Evolutionary conservation across 495 filamentous ascomycete genomes (phyloP), one percentile per base, ranked within the genome.

Genomic region (Coniosporium apollinis): DNA sequence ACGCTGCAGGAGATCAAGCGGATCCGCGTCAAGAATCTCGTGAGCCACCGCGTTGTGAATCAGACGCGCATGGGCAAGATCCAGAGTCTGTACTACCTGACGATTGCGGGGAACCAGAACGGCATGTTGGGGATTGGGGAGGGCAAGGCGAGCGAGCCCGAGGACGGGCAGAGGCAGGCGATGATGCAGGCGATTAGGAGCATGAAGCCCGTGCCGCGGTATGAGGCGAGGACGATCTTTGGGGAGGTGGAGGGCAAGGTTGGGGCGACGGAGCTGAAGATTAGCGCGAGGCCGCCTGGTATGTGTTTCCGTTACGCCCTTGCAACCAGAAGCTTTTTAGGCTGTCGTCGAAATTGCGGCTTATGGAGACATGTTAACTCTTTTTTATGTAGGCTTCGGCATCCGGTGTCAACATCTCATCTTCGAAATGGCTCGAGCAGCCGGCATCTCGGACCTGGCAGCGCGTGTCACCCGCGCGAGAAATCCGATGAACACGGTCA

Each of bases 1-100:
- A 61, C 54, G 7, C 46, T 65, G 39, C 36, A 57, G 5, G 51
- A 79, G 25, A 70, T 94, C 31, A 29, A 57, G 9, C 28, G 44
- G 1, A 55, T 82, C 33, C 57, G 61, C 17, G 54, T 62, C 16
- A 89, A 83, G 63, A 57, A 59, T 9, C 49, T 97, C 18, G 79
- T 92, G 15, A 36, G 39, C 2, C 78, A 85, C 47, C 52, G 52
- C 1, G 91, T 99, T 30, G 61, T 68, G 41, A 99, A 99, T 58
- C 85, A 94, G 67, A 96, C 91, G 19, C 80, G 84, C 62, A 71
- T 99, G 57, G 89, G 89, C 46, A 99, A 94, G 69, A 72, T 96
- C 36, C 58, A 58, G 34, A 74, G 71, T 49, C 40, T 65, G 7
- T 89, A 85, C 52, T 56, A 63, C 41, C 57, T 94, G 28, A 68